A percentile compares a stretch with the other conserved stretches of the same genome.
These are phyloP conservation scores for Pseudopediastrum boryanum DNA, from an alignment of 139 green algal genomes.

Conservation along the genomic window DNA sequence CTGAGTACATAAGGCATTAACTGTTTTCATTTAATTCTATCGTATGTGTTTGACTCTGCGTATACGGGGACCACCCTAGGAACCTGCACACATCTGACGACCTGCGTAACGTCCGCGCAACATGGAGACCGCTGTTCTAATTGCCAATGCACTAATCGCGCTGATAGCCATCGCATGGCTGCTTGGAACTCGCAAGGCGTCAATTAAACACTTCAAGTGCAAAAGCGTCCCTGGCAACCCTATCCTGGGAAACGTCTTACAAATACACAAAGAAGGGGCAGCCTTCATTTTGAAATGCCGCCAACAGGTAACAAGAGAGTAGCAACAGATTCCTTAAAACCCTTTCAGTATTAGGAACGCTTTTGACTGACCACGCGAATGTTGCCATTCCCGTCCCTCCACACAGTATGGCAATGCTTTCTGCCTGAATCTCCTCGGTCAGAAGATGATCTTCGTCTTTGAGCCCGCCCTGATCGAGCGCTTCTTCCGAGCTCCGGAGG, in stretches of 20 bases:
- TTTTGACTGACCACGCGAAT: no score
- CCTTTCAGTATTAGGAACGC: no score
- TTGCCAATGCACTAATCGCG: neutral
- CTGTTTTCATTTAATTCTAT: no score
- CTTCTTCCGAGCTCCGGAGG: slow-evolving; percentile 69
- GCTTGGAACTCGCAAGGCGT: no score
- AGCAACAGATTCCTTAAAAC: no score
- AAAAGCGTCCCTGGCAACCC: slow-evolving; percentile 51
- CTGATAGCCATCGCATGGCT: neutral
- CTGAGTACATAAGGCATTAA: no score
- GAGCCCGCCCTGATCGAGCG: slow-evolving; percentile 46
- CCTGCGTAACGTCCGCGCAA: neutral
- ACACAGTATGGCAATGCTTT: slow-evolving; percentile 69
- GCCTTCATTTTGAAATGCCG: slow-evolving; percentile 47
- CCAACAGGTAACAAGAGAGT: slow-evolving; percentile 41
- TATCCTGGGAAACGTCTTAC: slow-evolving; percentile 50
- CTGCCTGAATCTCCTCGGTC: slow-evolving; percentile 47
- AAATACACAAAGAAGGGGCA: slow-evolving; percentile 41
- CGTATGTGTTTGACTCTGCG: neutral
- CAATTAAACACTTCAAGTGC: no score
- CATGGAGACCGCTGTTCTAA: neutral
- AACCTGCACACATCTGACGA: neutral
- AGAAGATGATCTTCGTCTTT: slow-evolving; percentile 72
- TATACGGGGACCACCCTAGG: neutral
- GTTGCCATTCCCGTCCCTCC: no score